Conservation (phyloP, 176 grass and related monocot species). For the Eleusine coracana region DNA sequence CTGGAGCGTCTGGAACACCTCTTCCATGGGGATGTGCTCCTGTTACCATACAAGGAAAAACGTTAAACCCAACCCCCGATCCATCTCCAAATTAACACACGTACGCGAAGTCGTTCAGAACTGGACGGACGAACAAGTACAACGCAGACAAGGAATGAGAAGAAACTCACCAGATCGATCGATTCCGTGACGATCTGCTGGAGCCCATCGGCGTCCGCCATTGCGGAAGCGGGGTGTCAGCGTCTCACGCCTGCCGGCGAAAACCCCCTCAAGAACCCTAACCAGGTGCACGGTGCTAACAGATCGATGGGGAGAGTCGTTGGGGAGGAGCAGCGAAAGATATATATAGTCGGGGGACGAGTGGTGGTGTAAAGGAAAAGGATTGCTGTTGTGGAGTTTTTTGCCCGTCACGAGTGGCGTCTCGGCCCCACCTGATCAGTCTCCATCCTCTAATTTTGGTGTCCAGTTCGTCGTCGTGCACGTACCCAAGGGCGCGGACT, state of each 20-base stretch:
- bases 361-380: too few species aligned
- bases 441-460: too few species aligned
- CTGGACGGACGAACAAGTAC: background rate
- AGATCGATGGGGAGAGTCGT: too few species aligned
- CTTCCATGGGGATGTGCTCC: conserved; percentile 76
- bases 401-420: too few species aligned
- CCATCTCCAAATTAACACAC: background rate
- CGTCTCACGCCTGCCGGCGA: background rate
- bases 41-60: background rate
- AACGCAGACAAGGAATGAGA: background rate
- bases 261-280: background rate
- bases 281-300: background rate
- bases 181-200: conserved; percentile 67
- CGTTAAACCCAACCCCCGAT: background rate
- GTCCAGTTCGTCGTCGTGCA: too few species aligned
- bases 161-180: conserved; percentile 61
- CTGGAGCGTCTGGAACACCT: conserved; percentile 67
- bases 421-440: too few species aligned
- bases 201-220: conserved; percentile 13
- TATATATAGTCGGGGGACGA: too few species aligned
- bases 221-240: background rate
- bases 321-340: too few species aligned
- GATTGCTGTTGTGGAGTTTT: too few species aligned
- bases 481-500: too few species aligned
- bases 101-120: background rate